Conservation (phyloP, 345 rosid genomes). For the Geranium rotundifolium region DNA sequence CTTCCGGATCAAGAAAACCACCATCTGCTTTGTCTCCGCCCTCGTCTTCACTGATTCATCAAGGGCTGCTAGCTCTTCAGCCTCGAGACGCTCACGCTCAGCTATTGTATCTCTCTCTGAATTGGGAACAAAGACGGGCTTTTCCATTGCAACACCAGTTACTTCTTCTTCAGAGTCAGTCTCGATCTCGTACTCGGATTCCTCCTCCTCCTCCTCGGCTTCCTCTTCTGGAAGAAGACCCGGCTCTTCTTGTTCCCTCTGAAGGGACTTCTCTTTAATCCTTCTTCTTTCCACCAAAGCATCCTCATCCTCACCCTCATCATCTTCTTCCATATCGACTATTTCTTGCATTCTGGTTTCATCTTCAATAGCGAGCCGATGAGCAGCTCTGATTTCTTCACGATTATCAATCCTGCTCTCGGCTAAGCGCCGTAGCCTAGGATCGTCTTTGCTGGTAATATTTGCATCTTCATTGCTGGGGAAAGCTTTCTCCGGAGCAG, state of each 20-base stretch:
- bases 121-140: constrained; percentile 36
- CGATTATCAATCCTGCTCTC: constrained; percentile 22
- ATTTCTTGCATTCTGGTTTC: constrained; percentile 7
- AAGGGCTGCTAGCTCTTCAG: constrained; percentile 21
- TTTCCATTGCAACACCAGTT: constrained; percentile 24
- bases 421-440: constrained; percentile 25
- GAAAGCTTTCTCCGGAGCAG: no score
- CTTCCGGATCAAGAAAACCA: constrained; percentile 32
- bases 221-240: constrained; percentile 29
- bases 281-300: constrained; percentile 26
- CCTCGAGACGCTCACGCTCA: constrained; percentile 35
- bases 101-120: constrained; percentile 33
- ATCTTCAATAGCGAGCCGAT: constrained; percentile 22
- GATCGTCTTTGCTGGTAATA: constrained; percentile 13
- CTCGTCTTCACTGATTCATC: constrained; percentile 29
- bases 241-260: constrained; percentile 26
- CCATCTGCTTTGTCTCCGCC: constrained; percentile 30
- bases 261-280: constrained; percentile 22
- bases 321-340: no score
- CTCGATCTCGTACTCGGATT: constrained; percentile 32
- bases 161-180: constrained; percentile 36
- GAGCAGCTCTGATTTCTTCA: constrained; percentile 27
- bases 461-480: no score
- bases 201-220: constrained; percentile 30
- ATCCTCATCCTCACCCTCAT: constrained; percentile 17